Evolutionary conservation across 108 stramenopile species (phyloP).

Genomic region (Conticribra guillardii): DNA sequence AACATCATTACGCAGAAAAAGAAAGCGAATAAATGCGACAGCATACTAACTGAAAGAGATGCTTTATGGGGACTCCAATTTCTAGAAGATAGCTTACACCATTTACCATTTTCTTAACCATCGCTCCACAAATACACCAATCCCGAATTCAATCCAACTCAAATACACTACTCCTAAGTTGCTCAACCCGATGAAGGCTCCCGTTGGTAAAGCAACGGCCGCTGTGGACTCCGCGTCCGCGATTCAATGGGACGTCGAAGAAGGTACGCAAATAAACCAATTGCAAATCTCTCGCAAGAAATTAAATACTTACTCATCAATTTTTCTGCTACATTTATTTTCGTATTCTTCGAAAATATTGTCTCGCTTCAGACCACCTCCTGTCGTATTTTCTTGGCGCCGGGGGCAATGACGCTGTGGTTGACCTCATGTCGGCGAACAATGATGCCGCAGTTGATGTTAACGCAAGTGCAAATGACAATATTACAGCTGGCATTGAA

Average conservation of each 20-base stretch:
- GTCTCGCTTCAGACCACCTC: conserved; percentile 57
- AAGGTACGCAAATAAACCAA: conserved; percentile 18
- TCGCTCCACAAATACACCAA: no score
- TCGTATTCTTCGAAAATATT: not conserved
- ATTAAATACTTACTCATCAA: not conserved
- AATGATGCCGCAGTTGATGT: conserved; percentile 4
- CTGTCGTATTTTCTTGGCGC: conserved; percentile 80
- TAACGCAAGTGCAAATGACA: not conserved
- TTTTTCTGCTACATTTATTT: not conserved
- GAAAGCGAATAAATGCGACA: no score
- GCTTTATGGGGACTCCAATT: no score
- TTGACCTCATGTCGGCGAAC: not conserved
- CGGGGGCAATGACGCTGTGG: conserved; percentile 25
- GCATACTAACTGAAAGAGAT: no score
- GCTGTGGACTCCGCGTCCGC: conserved; percentile 30
- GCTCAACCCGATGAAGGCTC: no score
- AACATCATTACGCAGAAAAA: no score
- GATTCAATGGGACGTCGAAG: conserved; percentile 43
- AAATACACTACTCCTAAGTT: no score
- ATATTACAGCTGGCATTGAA: not conserved
- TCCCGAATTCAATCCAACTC: no score
- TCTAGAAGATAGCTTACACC: no score
- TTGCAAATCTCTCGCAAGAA: not conserved
- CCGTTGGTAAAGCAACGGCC: conserved; percentile 31
- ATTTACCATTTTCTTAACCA: no score